These are phyloP conservation scores for Boletus rufocinnamomeus DNA, from an alignment of 768 basidiomycete species.

Conservation along the genomic window DNA sequence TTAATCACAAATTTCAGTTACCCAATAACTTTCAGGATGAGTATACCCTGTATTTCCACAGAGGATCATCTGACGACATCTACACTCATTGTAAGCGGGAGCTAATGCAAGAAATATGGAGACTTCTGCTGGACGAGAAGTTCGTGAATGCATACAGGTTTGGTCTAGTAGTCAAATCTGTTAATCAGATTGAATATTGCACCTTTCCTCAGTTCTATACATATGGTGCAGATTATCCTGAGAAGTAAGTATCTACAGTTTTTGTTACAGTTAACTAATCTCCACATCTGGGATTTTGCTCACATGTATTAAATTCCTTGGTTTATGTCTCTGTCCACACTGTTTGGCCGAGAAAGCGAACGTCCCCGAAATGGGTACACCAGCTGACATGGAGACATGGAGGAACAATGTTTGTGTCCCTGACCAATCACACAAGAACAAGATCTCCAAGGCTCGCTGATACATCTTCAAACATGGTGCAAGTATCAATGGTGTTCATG, in stretches of 20 bases:
- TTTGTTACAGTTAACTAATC: too few relatives aligned
- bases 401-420: not conserved
- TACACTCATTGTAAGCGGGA: slow-evolving; percentile 24
- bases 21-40: slow-evolving; percentile 10
- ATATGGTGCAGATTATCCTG: not conserved
- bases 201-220: not conserved
- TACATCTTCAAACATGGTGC: too few relatives aligned
- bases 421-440: too few relatives aligned
- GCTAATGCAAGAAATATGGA: slow-evolving; percentile 23
- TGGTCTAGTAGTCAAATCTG: slow-evolving; percentile 10
- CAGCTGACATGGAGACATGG: not conserved
- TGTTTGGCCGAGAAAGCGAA: too few relatives aligned
- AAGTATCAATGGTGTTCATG: not conserved
- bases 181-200: not conserved
- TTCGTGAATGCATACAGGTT: slow-evolving; percentile 20
- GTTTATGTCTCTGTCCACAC: too few relatives aligned
- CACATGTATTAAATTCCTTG: too few relatives aligned
- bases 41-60: not conserved
- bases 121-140: slow-evolving; percentile 18
- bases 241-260: slow-evolving; percentile 6
- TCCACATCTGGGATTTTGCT: too few relatives aligned
- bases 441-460: not conserved
- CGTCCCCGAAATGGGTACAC: too few relatives aligned
- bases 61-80: not conserved
- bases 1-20: not conserved